phyloP scores from a whole-genome alignment of 176 grass and related monocot species.

The Musa troglodytarum region DNA sequence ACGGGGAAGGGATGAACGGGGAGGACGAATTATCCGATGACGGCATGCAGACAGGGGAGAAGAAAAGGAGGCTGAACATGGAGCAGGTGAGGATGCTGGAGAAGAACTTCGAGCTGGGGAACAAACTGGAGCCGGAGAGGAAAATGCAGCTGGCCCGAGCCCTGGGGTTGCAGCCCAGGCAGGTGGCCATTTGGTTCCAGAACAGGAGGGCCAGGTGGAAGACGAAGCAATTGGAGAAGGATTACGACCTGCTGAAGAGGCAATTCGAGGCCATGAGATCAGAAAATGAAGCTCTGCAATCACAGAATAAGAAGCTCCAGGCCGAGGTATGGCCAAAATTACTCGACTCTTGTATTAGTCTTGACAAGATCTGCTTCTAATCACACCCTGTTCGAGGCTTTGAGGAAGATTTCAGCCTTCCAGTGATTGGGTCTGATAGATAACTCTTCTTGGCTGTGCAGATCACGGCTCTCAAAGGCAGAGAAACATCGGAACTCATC shows the following conservation, averaged over 20 bases:
- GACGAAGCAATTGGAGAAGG: constrained; percentile 18
- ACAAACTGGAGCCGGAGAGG: constrained; percentile 18
- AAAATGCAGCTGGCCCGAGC: constrained; percentile 14
- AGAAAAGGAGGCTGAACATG: constrained; percentile 85
- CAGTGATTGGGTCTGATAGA: constrained; percentile 26
- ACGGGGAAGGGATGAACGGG: constrained; percentile 26
- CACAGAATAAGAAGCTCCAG: constrained; percentile 13
- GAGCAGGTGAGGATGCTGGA: constrained; percentile 75
- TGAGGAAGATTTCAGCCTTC: constrained; percentile 23
- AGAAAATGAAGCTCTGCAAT: constrained; percentile 4
- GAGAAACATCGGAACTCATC: constrained; percentile 18
- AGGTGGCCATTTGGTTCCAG: constrained; percentile 23
- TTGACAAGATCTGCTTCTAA: background rate
- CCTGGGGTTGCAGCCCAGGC: constrained; percentile 13
- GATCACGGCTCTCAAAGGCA: constrained; percentile 10
- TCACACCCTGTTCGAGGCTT: constrained; percentile 18
- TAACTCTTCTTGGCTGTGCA: background rate
- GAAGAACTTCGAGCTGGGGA: constrained; percentile 20
- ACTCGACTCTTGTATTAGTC: too few species aligned
- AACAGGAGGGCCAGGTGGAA: constrained; percentile 22
- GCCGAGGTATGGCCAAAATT: background rate
- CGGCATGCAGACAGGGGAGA: constrained; percentile 74
- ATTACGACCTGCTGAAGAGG: constrained; percentile 13
- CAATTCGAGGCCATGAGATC: constrained; percentile 12
- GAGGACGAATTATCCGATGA: constrained; percentile 83